Evolutionary conservation across 2,329 filamentous ascomycete species (phyloP).

Genomic region (Diaporthe citri): DNA sequence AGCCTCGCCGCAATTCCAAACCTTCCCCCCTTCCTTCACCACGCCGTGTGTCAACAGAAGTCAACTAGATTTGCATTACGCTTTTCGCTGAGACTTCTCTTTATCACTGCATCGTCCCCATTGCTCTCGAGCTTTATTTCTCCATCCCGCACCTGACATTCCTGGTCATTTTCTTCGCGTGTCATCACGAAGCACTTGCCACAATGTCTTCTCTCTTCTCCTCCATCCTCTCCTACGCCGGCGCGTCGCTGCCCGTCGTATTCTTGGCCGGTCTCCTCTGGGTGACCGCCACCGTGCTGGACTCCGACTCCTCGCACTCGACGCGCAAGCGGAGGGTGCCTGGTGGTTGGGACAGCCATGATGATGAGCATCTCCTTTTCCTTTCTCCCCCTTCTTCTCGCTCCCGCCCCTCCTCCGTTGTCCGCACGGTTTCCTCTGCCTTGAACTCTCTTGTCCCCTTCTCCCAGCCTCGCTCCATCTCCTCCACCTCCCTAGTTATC

Average conservation of each 20-base stretch:
- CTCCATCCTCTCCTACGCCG: not conserved
- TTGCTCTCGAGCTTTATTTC: conserved; percentile 20
- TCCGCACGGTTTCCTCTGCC: not conserved
- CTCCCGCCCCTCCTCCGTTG: not conserved
- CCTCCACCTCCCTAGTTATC: not conserved
- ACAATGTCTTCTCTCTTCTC: conserved; percentile 4
- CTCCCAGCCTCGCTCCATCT: conserved; percentile 3
- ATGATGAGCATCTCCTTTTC: not conserved
- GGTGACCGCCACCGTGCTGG: not conserved
- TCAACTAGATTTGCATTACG: conserved; percentile 29
- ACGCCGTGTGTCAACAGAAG: conserved; percentile 13
- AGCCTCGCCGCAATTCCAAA: not conserved
- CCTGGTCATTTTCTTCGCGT: not conserved
- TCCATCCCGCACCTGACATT: not conserved
- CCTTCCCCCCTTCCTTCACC: conserved; percentile 17
- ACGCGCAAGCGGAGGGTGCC: conserved; percentile 17
- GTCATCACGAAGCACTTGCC: conserved; percentile 2
- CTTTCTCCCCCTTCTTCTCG: not conserved
- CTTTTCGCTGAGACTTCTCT: conserved; percentile 32
- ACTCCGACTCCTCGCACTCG: not conserved
- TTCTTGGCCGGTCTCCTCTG: conserved; percentile 4
- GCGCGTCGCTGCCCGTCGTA: conserved; percentile 2
- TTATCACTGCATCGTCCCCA: conserved; percentile 17
- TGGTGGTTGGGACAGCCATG: conserved; percentile 1
- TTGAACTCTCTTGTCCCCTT: not conserved